Percentiles rank a stretch among this genome's conserved stretches.
Evolutionary conservation across 495 filamentous ascomycete species (phyloP).

Genomic region (Stereocaulon alpinum): DNA sequence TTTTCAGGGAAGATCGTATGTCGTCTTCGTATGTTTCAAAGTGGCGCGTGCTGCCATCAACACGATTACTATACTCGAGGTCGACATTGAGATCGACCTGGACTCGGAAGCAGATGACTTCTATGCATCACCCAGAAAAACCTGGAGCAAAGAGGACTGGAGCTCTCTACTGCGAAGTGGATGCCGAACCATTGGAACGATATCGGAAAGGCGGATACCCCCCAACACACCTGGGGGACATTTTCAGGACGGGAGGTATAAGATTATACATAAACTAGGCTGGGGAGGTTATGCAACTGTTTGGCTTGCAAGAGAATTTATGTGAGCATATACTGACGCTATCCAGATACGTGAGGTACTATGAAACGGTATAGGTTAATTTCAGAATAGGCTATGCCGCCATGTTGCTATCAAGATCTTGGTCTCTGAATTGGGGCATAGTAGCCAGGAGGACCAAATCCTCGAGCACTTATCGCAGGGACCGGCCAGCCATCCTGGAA

Average conservation of each 20-base stretch:
- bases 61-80: neutral
- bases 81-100: neutral
- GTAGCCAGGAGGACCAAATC: conserved; percentile 21
- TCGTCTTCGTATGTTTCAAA: neutral
- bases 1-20: neutral
- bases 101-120: neutral
- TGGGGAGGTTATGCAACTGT: conserved; percentile 42
- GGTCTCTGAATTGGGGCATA: conserved; percentile 21
- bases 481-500: conserved; percentile 21
- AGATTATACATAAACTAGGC: conserved; percentile 45
- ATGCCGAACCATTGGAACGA: conserved; percentile 11
- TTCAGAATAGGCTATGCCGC: neutral
- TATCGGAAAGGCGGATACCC: conserved; percentile 38
- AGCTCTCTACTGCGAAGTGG: conserved; percentile 4
- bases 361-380: neutral
- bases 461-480: conserved; percentile 19
- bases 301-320: conserved; percentile 35
- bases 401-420: conserved; percentile 35
- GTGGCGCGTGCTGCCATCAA: neutral
- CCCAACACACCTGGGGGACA: conserved; percentile 39
- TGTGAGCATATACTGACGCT: neutral
- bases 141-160: neutral
- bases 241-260: conserved; percentile 31
- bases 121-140: neutral
- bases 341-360: too few relatives aligned